Evolutionary conservation across 164 flowering plant species (phyloP).

Genomic region (Nymphaea colorata): DNA sequence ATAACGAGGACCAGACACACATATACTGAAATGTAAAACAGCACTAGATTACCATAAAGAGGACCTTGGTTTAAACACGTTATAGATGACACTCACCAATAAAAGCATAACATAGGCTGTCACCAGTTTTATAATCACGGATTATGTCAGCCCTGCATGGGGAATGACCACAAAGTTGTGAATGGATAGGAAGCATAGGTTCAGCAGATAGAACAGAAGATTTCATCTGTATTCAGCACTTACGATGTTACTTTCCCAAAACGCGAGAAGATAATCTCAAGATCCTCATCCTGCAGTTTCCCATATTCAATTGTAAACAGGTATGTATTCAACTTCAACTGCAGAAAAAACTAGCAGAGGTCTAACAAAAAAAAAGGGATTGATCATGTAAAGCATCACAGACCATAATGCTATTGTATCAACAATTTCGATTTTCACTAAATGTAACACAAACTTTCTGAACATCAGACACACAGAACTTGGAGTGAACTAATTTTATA

Average conservation of each 20-base stretch:
- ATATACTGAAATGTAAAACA: too few species aligned
- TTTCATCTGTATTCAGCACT: conserved; percentile 17
- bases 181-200: background rate
- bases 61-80: too few species aligned
- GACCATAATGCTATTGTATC: too few species aligned
- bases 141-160: conserved; percentile 75
- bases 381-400: too few species aligned
- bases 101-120: conserved; percentile 88
- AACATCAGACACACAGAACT: too few species aligned
- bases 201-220: background rate
- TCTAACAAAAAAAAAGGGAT: background rate
- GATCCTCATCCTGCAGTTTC: conserved; percentile 70
- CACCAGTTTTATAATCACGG: conserved; percentile 90
- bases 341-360: too few species aligned
- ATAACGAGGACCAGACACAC: too few species aligned
- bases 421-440: too few species aligned
- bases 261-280: conserved; percentile 90
- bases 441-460: too few species aligned
- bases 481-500: background rate
- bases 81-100: conserved; percentile 63
- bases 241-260: conserved; percentile 85
- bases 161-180: background rate
- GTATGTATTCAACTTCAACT: background rate
- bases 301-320: background rate
- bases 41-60: too few species aligned